A percentile compares a stretch with the other conserved stretches of the same genome.
These are phyloP conservation scores for Jaltomata sinuosa DNA, from an alignment of 257 asterid genomes.

Conservation along the genomic window DNA sequence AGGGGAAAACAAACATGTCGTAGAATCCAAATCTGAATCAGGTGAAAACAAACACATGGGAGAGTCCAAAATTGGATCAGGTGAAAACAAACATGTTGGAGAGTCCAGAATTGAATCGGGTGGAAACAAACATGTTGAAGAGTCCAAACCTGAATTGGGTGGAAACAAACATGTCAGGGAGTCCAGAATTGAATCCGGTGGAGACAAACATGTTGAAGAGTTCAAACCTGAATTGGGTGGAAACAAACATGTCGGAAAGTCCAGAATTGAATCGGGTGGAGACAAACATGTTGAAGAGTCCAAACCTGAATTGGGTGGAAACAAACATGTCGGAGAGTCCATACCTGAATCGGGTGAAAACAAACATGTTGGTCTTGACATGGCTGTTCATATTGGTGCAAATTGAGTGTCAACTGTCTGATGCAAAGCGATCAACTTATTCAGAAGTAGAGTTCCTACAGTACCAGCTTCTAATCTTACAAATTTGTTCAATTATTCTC, in stretches of 20 bases:
- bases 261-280: background rate
- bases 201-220: background rate
- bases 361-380: slow-evolving; percentile 33
- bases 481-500: background rate
- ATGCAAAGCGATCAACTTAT: background rate
- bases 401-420: slow-evolving; percentile 21
- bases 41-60: background rate
- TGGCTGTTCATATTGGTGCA: slow-evolving; percentile 55
- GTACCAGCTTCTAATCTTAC: background rate
- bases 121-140: background rate
- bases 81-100: background rate
- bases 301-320: background rate
- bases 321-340: background rate
- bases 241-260: background rate
- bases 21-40: slow-evolving; percentile 25
- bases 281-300: background rate
- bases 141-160: background rate
- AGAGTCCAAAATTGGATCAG: background rate
- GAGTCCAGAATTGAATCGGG: background rate
- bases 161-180: background rate
- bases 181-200: slow-evolving; percentile 23
- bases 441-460: background rate
- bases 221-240: background rate
- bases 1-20: background rate
- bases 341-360: slow-evolving; percentile 45